These are phyloP conservation scores for Planoprotostelium fungivorum DNA, from an alignment of 78 protist genomes.

Conservation along the genomic window DNA sequence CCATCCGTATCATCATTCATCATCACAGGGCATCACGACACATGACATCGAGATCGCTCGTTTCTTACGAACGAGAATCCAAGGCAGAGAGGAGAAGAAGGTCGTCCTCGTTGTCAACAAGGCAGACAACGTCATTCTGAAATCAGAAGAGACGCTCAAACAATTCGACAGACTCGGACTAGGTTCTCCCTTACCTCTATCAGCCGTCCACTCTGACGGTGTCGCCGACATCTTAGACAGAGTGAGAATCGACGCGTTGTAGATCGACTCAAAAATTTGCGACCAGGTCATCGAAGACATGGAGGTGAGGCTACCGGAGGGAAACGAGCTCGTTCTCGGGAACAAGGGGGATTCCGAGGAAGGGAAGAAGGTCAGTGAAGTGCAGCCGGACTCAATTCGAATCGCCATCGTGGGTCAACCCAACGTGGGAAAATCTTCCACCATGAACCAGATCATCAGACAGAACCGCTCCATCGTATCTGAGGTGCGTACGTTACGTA, in stretches of 20 bases:
- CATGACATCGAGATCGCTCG: conserved; percentile 48
- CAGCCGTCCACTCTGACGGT: conserved; percentile 46
- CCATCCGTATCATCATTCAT: neutral
- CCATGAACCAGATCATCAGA: conserved; percentile 41
- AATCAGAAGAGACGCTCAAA: neutral
- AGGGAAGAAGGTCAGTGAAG: too few relatives aligned
- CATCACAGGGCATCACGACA: conserved; percentile 21
- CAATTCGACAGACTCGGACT: conserved; percentile 33
- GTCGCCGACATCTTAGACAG: conserved; percentile 18
- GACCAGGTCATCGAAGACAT: neutral
- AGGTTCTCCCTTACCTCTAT: conserved; percentile 31
- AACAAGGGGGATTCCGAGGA: too few relatives aligned
- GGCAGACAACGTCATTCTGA: conserved; percentile 29
- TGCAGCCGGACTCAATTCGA: conserved; percentile 15
- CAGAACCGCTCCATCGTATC: conserved; percentile 54
- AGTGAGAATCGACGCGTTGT: neutral
- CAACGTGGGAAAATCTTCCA: conserved; percentile 67
- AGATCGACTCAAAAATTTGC: neutral
- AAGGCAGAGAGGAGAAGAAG: conserved; percentile 7
- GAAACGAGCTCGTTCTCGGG: too few relatives aligned
- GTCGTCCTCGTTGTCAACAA: conserved; percentile 38
- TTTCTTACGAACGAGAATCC: conserved; percentile 16
- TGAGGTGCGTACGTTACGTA: neutral
- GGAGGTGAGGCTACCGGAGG: too few relatives aligned
- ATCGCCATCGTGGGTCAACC: conserved; percentile 71